phyloP scores from a whole-genome alignment of 768 basidiomycete species.

The Boletellus sp. region DNA sequence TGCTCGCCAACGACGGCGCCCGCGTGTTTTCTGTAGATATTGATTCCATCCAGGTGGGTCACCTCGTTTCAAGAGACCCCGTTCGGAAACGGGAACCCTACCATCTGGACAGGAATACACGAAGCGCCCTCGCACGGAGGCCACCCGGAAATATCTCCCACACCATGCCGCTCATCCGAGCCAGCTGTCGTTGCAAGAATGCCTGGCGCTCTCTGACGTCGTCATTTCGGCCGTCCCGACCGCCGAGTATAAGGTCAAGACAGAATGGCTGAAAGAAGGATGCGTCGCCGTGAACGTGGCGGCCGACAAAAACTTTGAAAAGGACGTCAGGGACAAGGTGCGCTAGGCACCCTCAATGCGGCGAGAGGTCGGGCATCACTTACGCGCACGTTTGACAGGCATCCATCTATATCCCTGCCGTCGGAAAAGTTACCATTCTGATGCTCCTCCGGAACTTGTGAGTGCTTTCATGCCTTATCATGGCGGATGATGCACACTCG shows the following conservation, averaged over 20 bases:
- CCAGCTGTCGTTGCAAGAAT: slow-evolving; percentile 68
- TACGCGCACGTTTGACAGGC: slow-evolving; percentile 43
- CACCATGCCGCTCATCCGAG: slow-evolving; percentile 77
- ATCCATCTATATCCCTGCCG: slow-evolving; percentile 89
- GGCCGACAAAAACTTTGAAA: slow-evolving; percentile 95
- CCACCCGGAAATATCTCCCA: slow-evolving; percentile 67
- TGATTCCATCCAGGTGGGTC: slow-evolving; percentile 76
- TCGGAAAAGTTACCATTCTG: slow-evolving; percentile 97
- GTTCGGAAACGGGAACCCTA: not conserved
- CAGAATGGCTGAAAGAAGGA: slow-evolving; percentile 87
- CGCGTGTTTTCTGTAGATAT: slow-evolving; percentile 94
- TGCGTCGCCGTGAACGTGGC: slow-evolving; percentile 92
- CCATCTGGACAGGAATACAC: slow-evolving; percentile 70
- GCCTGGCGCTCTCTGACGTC: slow-evolving; percentile 83
- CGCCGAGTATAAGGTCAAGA: slow-evolving; percentile 82
- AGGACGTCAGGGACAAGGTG: slow-evolving; percentile 88
- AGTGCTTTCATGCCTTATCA: slow-evolving; percentile 29
- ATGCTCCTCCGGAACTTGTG: slow-evolving; percentile 97
- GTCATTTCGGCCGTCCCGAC: slow-evolving; percentile 93
- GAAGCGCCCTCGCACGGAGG: slow-evolving; percentile 65
- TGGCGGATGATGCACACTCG: slow-evolving; percentile 2
- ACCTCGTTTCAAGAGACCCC: not conserved
- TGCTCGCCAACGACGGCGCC: slow-evolving; percentile 95
- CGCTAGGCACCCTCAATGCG: slow-evolving; percentile 11
- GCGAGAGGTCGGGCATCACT: slow-evolving; percentile 1